A percentile compares a stretch with the other conserved stretches of the same genome.
These are phyloP conservation scores for Neofusicoccum umdonicola DNA, from an alignment of 2,329 filamentous ascomycete genomes.

Conservation along the genomic window DNA sequence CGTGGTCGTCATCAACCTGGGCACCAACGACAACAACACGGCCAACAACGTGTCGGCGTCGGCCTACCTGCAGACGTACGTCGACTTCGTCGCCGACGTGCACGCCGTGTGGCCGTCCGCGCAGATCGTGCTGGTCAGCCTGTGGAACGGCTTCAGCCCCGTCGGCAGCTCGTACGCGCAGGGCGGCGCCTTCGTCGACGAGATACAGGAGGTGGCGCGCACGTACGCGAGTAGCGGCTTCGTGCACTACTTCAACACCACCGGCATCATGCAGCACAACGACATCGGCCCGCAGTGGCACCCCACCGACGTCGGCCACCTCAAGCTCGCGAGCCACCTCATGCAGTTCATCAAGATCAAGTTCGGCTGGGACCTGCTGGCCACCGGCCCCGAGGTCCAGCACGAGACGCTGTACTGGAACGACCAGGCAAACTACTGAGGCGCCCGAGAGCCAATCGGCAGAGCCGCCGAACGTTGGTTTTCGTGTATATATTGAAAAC, in stretches of 20 bases:
- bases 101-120: conserved; percentile 43
- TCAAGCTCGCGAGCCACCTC: conserved; percentile 61
- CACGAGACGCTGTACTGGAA: conserved; percentile 32
- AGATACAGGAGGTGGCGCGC: conserved; percentile 52
- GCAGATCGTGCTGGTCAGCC: conserved; percentile 45
- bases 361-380: conserved; percentile 57
- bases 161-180: conserved; percentile 52
- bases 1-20: conserved; percentile 47
- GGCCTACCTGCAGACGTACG: conserved; percentile 41
- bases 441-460: too few relatives aligned
- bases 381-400: conserved; percentile 54
- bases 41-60: conserved; percentile 40
- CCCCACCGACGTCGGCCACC: conserved; percentile 60
- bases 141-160: conserved; percentile 56
- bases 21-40: conserved; percentile 47
- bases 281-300: conserved; percentile 60
- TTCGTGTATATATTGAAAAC: background rate
- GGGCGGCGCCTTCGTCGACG: conserved; percentile 47
- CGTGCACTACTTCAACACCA: conserved; percentile 62
- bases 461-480: background rate
- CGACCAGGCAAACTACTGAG: conserved; percentile 19
- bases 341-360: conserved; percentile 57
- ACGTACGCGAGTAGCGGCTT: conserved; percentile 53
- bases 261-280: conserved; percentile 61
- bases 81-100: conserved; percentile 42